These are phyloP conservation scores for Mycosphaerella sp. DNA, from an alignment of 2,329 filamentous ascomycete species.

Conservation along the genomic window DNA sequence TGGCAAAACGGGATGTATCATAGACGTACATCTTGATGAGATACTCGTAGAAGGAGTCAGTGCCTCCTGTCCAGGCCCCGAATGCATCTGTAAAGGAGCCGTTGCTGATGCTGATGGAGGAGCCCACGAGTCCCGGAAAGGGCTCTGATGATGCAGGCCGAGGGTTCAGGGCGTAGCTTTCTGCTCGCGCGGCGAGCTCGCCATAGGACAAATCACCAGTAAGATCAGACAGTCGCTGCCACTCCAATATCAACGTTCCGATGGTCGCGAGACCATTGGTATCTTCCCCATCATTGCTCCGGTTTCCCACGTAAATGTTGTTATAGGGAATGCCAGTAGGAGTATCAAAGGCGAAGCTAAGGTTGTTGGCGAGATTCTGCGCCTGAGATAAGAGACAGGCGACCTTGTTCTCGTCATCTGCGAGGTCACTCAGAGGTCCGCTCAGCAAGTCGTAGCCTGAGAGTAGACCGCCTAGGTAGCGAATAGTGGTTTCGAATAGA, in stretches of 20 bases:
- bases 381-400: constrained; percentile 61
- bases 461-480: constrained; percentile 74
- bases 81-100: constrained; percentile 60
- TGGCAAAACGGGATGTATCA: constrained; percentile 55
- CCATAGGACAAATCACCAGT: constrained; percentile 62
- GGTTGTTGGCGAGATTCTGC: constrained; percentile 59
- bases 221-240: constrained; percentile 72
- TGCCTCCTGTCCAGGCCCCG: constrained; percentile 68
- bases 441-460: constrained; percentile 69
- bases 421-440: constrained; percentile 48
- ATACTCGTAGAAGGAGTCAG: constrained; percentile 82
- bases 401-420: constrained; percentile 41
- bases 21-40: constrained; percentile 89
- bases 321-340: constrained; percentile 69
- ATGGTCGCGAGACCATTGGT: constrained; percentile 68
- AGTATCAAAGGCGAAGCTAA: constrained; percentile 74
- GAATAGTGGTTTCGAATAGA: constrained; percentile 85
- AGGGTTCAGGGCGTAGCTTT: constrained; percentile 60
- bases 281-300: constrained; percentile 41
- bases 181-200: constrained; percentile 57
- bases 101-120: constrained; percentile 55
- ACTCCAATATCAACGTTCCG: constrained; percentile 75
- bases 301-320: constrained; percentile 52
- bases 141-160: constrained; percentile 58
- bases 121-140: constrained; percentile 70